phyloP scores from a whole-genome alignment of 208 protist species.

The Leishmania amazonensis region DNA sequence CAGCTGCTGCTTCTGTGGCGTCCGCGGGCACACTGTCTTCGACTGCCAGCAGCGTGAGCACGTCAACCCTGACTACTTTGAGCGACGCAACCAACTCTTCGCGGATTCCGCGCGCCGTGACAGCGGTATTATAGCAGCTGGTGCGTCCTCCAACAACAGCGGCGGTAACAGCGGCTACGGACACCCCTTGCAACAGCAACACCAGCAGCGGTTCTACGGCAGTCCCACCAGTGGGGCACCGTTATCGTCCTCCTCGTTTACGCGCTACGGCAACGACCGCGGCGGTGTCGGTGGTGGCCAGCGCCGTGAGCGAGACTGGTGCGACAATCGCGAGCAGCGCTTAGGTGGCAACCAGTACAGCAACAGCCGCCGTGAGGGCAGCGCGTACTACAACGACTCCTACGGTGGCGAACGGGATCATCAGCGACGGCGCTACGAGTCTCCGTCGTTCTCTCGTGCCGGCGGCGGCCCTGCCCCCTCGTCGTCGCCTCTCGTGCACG shows the following conservation, averaged over 20 bases:
- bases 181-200: slow-evolving; percentile 15
- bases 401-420: not conserved
- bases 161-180: not conserved
- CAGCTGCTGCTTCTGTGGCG: slow-evolving; percentile 71
- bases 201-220: slow-evolving; percentile 7
- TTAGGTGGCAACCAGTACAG: not conserved
- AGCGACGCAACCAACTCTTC: slow-evolving; percentile 30
- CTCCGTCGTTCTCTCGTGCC: slow-evolving; percentile 5
- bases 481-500: not conserved
- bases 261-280: slow-evolving; percentile 10
- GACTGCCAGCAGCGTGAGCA: slow-evolving; percentile 55
- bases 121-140: not conserved
- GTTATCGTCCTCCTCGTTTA: not conserved
- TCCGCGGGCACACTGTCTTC: slow-evolving; percentile 64
- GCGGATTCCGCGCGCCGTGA: slow-evolving; percentile 4
- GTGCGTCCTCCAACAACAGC: slow-evolving; percentile 8
- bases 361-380: not conserved
- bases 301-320: slow-evolving; percentile 27
- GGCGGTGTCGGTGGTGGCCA: slow-evolving; percentile 7
- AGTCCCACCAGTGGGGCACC: not conserved
- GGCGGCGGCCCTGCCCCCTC: slow-evolving; percentile 3
- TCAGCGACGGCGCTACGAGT: slow-evolving; percentile 26
- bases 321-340: slow-evolving; percentile 13
- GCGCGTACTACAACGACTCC: slow-evolving; percentile 4
- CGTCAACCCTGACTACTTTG: slow-evolving; percentile 52